Conservation (phyloP, 306 rosid genomes). For the Corylus americana region DNA sequence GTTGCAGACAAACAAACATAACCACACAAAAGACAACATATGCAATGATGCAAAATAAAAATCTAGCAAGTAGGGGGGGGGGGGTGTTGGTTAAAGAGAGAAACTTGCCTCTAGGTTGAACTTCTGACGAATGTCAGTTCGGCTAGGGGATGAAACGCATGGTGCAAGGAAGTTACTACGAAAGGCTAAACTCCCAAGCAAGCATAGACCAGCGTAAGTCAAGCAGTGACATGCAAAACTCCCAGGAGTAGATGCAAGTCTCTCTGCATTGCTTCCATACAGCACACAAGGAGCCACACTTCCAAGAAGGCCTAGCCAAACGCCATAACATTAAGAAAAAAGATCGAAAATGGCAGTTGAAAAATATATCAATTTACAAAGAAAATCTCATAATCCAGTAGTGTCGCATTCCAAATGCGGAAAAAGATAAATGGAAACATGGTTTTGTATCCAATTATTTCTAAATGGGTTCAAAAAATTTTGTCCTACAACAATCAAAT, state of each 20-base stretch:
- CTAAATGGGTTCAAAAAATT: background rate
- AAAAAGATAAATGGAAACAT: background rate
- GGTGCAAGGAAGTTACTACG: conserved; percentile 89
- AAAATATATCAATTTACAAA: conserved; percentile 7
- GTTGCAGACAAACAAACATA: background rate
- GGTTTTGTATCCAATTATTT: background rate
- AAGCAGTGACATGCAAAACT: conserved; percentile 70
- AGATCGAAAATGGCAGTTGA: background rate
- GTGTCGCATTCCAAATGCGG: background rate
- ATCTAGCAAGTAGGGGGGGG: background rate
- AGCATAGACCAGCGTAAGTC: conserved; percentile 68
- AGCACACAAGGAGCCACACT: conserved; percentile 92
- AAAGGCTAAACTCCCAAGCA: conserved; percentile 68
- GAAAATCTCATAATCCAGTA: background rate
- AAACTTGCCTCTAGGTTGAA: conserved; percentile 89
- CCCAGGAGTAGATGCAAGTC: conserved; percentile 72
- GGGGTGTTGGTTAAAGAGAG: background rate
- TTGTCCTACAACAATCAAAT: background rate
- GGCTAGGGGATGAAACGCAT: conserved; percentile 69
- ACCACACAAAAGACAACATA: background rate
- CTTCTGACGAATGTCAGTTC: conserved; percentile 77
- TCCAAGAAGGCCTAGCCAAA: conserved; percentile 82
- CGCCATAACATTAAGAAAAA: conserved; percentile 19
- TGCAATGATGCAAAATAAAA: background rate
- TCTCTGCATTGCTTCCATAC: conserved; percentile 90